Evolutionary conservation across 75 land plant species (phyloP).

Genomic region (Sequoia sempervirens): DNA sequence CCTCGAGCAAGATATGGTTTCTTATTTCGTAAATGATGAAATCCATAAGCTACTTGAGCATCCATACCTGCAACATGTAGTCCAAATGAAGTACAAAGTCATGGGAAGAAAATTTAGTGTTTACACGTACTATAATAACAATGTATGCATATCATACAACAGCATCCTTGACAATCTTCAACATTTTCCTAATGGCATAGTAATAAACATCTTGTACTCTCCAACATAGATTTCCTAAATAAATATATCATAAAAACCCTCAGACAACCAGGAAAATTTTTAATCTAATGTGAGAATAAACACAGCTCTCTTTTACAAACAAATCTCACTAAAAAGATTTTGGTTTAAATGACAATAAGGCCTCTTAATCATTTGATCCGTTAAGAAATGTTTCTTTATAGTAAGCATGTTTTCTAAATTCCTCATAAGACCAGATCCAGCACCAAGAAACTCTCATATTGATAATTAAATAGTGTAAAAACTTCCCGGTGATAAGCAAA

Average conservation of each 20-base stretch:
- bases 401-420: neutral
- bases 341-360: neutral
- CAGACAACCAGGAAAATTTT: neutral
- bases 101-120: neutral
- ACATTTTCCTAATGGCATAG: neutral
- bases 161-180: neutral
- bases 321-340: neutral
- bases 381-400: neutral
- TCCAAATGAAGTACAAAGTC: neutral
- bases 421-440: neutral
- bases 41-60: conserved; percentile 99
- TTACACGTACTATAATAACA: neutral
- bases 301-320: neutral
- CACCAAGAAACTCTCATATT: neutral
- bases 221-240: neutral
- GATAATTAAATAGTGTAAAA: too few relatives aligned
- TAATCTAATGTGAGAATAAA: neutral
- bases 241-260: neutral
- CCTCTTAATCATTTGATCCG: neutral
- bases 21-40: conserved; percentile 87
- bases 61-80: conserved; percentile 80
- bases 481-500: too few relatives aligned
- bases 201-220: neutral
- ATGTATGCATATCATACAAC: neutral
- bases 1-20: conserved; percentile 94